Evolutionary conservation across 495 filamentous ascomycete species (phyloP).

Genomic region (Margaritispora aquatica): DNA sequence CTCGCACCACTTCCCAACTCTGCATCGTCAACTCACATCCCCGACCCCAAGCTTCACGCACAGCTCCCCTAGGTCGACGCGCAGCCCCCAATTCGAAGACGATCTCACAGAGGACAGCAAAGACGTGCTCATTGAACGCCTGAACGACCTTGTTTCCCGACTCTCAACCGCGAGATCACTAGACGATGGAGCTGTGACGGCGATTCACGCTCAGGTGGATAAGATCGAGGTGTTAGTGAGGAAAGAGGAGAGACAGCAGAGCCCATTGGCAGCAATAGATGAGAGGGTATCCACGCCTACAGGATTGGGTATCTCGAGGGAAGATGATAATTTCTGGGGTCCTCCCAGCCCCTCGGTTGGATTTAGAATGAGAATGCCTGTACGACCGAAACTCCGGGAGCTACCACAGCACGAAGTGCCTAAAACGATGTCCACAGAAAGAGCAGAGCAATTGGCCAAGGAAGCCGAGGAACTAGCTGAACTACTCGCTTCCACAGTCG

Average conservation of each 20-base stretch:
- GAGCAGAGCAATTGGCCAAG: constrained; percentile 29
- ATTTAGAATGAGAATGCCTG: constrained; percentile 14
- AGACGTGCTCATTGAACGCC: constrained; percentile 41
- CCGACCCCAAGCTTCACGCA: constrained; percentile 1
- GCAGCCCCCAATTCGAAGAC: not conserved
- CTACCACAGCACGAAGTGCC: not conserved
- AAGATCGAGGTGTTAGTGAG: constrained; percentile 15
- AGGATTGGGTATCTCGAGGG: not conserved
- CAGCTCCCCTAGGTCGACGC: not conserved
- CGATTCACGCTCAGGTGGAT: constrained; percentile 20
- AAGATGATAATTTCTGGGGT: constrained; percentile 20
- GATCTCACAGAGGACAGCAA: constrained; percentile 34
- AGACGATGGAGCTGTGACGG: constrained; percentile 11
- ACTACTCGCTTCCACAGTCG: constrained; percentile 31
- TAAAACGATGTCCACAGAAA: constrained; percentile 5
- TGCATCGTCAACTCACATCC: constrained; percentile 18
- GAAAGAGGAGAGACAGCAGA: constrained; percentile 1
- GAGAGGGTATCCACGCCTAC: not conserved
- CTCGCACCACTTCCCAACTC: constrained; percentile 9
- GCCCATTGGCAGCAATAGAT: not conserved
- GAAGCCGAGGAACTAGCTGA: constrained; percentile 35
- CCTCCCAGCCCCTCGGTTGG: constrained; percentile 11
- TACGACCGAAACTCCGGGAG: not conserved
- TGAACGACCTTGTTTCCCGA: constrained; percentile 37
- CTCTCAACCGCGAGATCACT: constrained; percentile 21